Evolutionary conservation across 352 stramenopile genomes (phyloP).

Genomic region (Pythium biforme): DNA sequence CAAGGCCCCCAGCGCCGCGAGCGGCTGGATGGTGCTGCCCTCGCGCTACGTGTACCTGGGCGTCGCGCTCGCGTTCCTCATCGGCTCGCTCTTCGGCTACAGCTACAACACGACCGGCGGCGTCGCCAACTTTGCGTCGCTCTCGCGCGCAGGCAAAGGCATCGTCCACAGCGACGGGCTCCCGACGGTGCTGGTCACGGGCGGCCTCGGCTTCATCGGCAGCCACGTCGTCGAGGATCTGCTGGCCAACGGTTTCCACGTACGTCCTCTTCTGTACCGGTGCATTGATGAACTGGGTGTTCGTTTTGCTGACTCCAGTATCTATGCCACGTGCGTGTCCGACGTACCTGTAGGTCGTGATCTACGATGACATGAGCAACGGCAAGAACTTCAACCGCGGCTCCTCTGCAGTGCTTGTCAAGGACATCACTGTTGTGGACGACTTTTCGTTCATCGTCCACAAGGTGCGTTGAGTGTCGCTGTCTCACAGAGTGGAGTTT

Average conservation of each 20-base stretch:
- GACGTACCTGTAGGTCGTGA: constrained; percentile 49
- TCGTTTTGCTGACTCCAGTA: too few species aligned
- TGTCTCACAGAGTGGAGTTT: not conserved
- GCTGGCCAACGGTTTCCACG: constrained; percentile 71
- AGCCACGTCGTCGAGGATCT: constrained; percentile 85
- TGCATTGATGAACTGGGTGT: too few species aligned
- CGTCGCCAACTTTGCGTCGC: constrained; percentile 16
- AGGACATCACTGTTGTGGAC: constrained; percentile 80
- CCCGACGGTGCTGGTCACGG: constrained; percentile 73
- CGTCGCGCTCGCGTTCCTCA: constrained; percentile 56
- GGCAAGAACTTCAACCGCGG: constrained; percentile 83
- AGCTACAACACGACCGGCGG: constrained; percentile 46
- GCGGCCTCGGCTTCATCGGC: constrained; percentile 81
- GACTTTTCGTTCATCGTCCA: constrained; percentile 82
- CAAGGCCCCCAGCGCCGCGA: constrained; percentile 34
- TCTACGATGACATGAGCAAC: constrained; percentile 90
- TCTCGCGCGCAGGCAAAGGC: constrained; percentile 24
- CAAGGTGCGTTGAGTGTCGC: constrained; percentile 39
- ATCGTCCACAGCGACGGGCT: constrained; percentile 36
- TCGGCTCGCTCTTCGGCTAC: constrained; percentile 64
- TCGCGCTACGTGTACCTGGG: constrained; percentile 73
- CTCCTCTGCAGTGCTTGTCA: constrained; percentile 69
- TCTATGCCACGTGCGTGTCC: too few species aligned
- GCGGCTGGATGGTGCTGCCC: constrained; percentile 69
- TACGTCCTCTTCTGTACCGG: constrained; percentile 24